Base-by-base conservation (phyloP, 1,139 yeast genomes). In the Meyerozyma sp. region DNA sequence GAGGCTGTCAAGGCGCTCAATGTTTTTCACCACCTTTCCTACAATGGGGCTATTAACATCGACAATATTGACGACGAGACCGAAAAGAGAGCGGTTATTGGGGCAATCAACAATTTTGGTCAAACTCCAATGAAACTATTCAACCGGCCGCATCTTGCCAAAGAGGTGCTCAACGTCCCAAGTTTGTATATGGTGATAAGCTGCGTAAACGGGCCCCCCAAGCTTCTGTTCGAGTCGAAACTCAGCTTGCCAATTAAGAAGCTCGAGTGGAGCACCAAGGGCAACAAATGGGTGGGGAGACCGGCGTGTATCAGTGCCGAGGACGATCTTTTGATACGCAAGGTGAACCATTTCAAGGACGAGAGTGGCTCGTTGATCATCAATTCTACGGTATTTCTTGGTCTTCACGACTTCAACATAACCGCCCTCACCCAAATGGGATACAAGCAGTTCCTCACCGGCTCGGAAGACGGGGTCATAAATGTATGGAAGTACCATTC, bases 21-120 rank as follows among this genome's bases (percentile, higher is more conserved):
- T 58, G 91, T 88, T 1, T 88, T 86, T 61, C 93, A 87, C 61
- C 86, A 82, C 57, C 68, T 84, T 47, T 86, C 95, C 40, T 88
- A 88, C 56, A 82, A 82, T 44, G 96, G 96, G 1, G 88, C 91
- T 0, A 82, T 87, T 21, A 81, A 88, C 57, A 65, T 88, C 43
- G 95, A 86, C 51, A 73, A 70, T 30, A 82, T 88, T 39, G 72
- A 76, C 46, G 91, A 88, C 57, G 88, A 82, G 32, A 70, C 77
- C 48, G 95, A 88, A 58, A 75, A 83, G 49, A 70, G 81, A 32
- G 93, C 95, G 0, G 75, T 83, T 2, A 84, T 88, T 27, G 91
- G 95, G 1, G 84, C 85, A 57, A 88, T 88, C 40, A 91, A 88
- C 57, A 88, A 88, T 59, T 88, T 88, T 68, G 96, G 96, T 0